Percentiles rank a stretch among this genome's conserved stretches.
Conservation (phyloP, 2,329 filamentous ascomycete species). For the Chrysosporium queenslandicum region DNA sequence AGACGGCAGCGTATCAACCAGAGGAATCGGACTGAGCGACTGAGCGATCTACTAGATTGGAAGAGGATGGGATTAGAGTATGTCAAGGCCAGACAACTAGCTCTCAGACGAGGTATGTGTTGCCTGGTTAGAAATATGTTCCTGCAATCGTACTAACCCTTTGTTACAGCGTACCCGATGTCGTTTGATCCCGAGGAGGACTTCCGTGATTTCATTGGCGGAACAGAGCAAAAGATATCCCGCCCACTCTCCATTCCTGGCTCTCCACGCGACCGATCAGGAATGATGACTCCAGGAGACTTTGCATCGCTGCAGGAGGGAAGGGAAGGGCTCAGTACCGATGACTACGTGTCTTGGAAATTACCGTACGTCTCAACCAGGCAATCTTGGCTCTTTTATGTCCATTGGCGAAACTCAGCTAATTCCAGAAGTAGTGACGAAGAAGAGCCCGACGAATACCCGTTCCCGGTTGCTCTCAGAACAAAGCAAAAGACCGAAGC, state of each 20-base stretch:
- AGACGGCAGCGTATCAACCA: conserved; percentile 97
- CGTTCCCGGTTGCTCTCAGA: conserved; percentile 58
- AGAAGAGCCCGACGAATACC: conserved; percentile 75
- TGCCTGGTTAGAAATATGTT: not conserved
- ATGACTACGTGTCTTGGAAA: conserved; percentile 98
- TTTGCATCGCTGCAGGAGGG: conserved; percentile 95
- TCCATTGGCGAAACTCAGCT: not conserved
- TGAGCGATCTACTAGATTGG: conserved; percentile 95
- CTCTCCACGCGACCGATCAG: conserved; percentile 77
- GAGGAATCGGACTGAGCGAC: conserved; percentile 85
- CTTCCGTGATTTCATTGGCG: conserved; percentile 82
- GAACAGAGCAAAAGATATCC: conserved; percentile 89
- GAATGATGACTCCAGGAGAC: conserved; percentile 98
- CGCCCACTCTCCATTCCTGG: conserved; percentile 89
- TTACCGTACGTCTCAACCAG: conserved; percentile 65
- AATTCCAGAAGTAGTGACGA: conserved; percentile 62
- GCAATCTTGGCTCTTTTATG: not conserved
- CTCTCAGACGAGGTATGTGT: conserved; percentile 56
- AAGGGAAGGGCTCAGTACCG: conserved; percentile 81
- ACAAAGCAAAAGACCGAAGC: conserved; percentile 36
- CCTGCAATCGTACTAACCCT: not conserved
- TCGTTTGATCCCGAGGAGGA: conserved; percentile 70
- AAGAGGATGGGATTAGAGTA: conserved; percentile 99
- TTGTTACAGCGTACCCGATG: conserved; percentile 61
- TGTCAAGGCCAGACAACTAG: conserved; percentile 90